These are phyloP conservation scores for Elymus sibiricus DNA, from an alignment of 176 grass and related monocot genomes.

Conservation along the genomic window DNA sequence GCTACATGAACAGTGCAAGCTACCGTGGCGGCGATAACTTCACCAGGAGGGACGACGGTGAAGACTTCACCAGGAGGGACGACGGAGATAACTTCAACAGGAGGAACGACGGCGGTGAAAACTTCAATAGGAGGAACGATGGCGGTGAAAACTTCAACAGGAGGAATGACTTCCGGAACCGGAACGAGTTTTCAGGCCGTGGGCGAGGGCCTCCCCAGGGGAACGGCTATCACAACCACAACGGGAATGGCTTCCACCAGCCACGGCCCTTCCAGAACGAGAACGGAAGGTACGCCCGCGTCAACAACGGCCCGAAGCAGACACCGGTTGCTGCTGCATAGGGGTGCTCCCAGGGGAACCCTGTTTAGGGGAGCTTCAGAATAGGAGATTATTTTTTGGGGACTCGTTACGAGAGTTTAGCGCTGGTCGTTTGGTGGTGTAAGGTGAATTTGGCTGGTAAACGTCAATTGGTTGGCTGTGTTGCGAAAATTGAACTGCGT, in stretches of 20 bases:
- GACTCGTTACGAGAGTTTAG: not conserved
- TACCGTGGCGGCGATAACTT: slow-evolving; percentile 39
- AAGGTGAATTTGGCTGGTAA: not conserved
- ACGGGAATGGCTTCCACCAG: slow-evolving; percentile 27
- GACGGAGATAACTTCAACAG: slow-evolving; percentile 16
- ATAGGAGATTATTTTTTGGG: not conserved
- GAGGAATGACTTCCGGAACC: slow-evolving; percentile 46
- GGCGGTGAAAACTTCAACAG: not conserved
- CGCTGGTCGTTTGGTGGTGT: not conserved
- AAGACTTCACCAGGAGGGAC: slow-evolving; percentile 31
- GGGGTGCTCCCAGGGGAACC: not conserved
- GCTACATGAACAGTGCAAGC: slow-evolving; percentile 21
- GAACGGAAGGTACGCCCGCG: slow-evolving; percentile 24
- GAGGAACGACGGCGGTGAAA: slow-evolving; percentile 12
- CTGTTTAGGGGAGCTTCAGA: not conserved
- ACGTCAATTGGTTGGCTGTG: slow-evolving; percentile 1
- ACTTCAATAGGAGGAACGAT: slow-evolving; percentile 22
- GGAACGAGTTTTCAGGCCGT: slow-evolving; percentile 34
- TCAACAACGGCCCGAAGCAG: slow-evolving; percentile 29
- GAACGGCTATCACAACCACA: slow-evolving; percentile 29
- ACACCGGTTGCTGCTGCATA: slow-evolving; percentile 13
- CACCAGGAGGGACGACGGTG: not conserved
- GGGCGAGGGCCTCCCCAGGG: slow-evolving; percentile 21
- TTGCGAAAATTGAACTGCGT: not conserved
- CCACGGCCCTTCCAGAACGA: slow-evolving; percentile 31